Evolutionary conservation across 306 rosid genomes (phyloP).

Genomic region (Corylus heterophylla): DNA sequence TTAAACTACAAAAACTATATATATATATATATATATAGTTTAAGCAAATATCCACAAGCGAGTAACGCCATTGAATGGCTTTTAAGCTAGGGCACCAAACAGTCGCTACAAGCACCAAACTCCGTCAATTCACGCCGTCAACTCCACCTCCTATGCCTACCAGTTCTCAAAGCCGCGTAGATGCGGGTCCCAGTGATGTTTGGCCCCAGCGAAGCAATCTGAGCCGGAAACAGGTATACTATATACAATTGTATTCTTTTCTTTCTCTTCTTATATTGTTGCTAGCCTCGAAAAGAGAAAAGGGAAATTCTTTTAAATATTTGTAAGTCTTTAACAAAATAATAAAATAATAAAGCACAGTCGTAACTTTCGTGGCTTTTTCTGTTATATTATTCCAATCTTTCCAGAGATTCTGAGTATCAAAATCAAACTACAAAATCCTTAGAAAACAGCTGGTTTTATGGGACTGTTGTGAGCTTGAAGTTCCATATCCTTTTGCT

Average conservation of each 20-base stretch:
- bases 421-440: conserved; percentile 17
- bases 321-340: too few species aligned
- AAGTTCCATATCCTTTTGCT: conserved; percentile 19
- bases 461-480: conserved; percentile 12
- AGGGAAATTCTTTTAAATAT: not conserved
- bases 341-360: not conserved
- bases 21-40: too few species aligned
- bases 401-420: conserved; percentile 25
- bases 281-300: not conserved
- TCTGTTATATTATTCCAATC: conserved; percentile 15
- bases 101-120: not conserved
- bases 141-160: not conserved
- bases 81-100: not conserved
- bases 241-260: not conserved
- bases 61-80: too few species aligned
- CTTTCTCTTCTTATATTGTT: not conserved
- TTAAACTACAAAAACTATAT: too few species aligned
- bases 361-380: conserved; percentile 24
- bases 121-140: not conserved
- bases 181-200: conserved; percentile 31
- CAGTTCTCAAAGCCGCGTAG: conserved; percentile 35
- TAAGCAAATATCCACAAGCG: too few species aligned
- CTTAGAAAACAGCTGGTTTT: conserved; percentile 33
- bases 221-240: not conserved
- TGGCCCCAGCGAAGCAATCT: conserved; percentile 32